These are phyloP conservation scores for peach (Prunus persica) DNA, from an alignment of 306 rosid genomes.

Conservation along the genomic window DNA sequence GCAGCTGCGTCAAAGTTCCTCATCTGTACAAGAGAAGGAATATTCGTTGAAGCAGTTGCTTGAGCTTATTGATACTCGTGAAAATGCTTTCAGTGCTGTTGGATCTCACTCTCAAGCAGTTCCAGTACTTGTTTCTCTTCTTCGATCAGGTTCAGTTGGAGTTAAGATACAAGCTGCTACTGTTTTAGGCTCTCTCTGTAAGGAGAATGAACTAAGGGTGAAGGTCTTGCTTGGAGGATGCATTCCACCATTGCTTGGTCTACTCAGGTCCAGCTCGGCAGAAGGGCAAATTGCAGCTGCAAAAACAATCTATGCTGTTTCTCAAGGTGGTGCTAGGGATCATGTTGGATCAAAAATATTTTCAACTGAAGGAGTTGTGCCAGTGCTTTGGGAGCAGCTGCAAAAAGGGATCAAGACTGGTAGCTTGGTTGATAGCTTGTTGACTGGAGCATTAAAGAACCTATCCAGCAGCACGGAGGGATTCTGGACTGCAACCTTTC, in stretches of 20 bases:
- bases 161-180: conserved; percentile 98
- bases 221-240: conserved; percentile 99
- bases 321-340: conserved; percentile 92
- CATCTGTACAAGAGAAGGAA: conserved; percentile 82
- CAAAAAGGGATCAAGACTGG: conserved; percentile 67
- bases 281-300: conserved; percentile 97
- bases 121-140: conserved; percentile 99
- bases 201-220: conserved; percentile 94
- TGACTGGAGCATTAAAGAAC: conserved; percentile 92
- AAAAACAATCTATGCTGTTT: conserved; percentile 90
- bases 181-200: conserved; percentile 88
- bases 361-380: conserved; percentile 99
- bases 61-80: conserved; percentile 87
- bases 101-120: conserved; percentile 99
- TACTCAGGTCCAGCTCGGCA: conserved; percentile 83
- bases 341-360: conserved; percentile 96
- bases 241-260: conserved; percentile 96
- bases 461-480: conserved; percentile 91
- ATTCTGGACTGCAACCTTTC: conserved; percentile 86
- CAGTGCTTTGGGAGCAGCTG: conserved; percentile 88
- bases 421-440: conserved; percentile 73
- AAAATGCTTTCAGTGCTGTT: conserved; percentile 96
- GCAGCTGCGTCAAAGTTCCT: conserved; percentile 88
- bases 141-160: conserved; percentile 83
- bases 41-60: conserved; percentile 76